These are phyloP conservation scores for Colletotrichum liaoningense DNA, from an alignment of 2,329 filamentous ascomycete species.

Conservation along the genomic window DNA sequence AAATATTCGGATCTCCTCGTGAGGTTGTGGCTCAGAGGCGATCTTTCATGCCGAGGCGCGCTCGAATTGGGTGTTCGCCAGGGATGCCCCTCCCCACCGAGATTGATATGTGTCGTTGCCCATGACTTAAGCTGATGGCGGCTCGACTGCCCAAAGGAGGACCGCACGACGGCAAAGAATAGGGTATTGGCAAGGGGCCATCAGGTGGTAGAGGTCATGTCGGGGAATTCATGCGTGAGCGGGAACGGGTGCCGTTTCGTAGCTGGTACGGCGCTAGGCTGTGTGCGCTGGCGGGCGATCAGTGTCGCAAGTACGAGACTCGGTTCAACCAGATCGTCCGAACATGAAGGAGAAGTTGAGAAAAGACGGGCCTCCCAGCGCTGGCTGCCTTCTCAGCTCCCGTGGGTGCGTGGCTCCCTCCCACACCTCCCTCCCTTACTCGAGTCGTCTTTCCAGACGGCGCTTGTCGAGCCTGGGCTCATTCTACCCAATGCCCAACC, in stretches of 20 bases:
- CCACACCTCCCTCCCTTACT: background rate
- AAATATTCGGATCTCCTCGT: constrained; percentile 20
- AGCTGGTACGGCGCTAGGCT: constrained; percentile 26
- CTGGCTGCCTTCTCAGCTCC: background rate
- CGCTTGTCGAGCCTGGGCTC: constrained; percentile 18
- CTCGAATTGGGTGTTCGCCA: constrained; percentile 3
- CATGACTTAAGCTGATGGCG: constrained; percentile 11
- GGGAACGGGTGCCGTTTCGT: constrained; percentile 29
- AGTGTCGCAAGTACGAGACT: constrained; percentile 33
- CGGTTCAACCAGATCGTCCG: constrained; percentile 33
- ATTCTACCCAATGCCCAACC: constrained; percentile 17
- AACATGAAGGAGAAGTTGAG: constrained; percentile 15
- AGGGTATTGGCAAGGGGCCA: constrained; percentile 12
- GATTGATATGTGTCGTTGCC: constrained; percentile 9
- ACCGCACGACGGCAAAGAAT: background rate
- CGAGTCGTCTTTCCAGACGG: constrained; percentile 13
- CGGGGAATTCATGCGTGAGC: constrained; percentile 26
- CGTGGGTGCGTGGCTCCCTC: background rate
- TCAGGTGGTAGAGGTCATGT: background rate
- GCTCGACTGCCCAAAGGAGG: constrained; percentile 3
- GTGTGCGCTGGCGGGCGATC: constrained; percentile 21
- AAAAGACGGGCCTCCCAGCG: background rate
- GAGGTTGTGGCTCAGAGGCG: constrained; percentile 32
- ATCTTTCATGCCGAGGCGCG: constrained; percentile 31
- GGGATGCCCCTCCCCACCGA: constrained; percentile 10